Percentiles rank a stretch among this genome's conserved stretches.
Evolutionary conservation across 805 yeast species (phyloP).

Genomic region (Zygosaccharomyces rouxii): DNA sequence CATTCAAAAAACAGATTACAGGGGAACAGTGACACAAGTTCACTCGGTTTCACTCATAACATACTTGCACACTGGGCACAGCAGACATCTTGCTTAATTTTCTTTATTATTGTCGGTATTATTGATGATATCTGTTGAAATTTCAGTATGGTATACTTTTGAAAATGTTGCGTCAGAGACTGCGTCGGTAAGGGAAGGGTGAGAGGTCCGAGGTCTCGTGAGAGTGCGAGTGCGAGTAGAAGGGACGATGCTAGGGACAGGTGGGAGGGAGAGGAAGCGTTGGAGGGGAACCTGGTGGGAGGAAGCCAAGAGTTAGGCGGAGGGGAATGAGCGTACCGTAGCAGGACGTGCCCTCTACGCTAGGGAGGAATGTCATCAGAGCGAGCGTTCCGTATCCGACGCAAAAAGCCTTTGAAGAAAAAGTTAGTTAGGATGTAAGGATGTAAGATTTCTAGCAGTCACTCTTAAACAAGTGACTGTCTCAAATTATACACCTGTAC

Average conservation of each 20-base stretch:
- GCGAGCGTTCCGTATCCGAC: not conserved
- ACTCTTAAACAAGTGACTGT: not conserved
- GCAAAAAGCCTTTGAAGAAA: not conserved
- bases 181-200: not conserved
- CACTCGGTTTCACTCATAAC: constrained; percentile 33
- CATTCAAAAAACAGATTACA: not conserved
- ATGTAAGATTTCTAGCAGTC: not conserved
- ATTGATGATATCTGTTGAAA: constrained; percentile 9
- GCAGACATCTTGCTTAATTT: constrained; percentile 54
- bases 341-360: too few relatives aligned
- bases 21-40: not conserved
- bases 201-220: not conserved
- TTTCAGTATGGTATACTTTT: constrained; percentile 6
- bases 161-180: constrained; percentile 1
- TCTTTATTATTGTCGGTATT: constrained; percentile 20
- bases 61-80: constrained; percentile 85
- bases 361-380: too few relatives aligned
- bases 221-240: not conserved
- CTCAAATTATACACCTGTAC: not conserved
- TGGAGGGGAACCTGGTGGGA: not conserved
- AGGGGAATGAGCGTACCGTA: not conserved
- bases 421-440: not conserved
- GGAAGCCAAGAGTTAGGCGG: not conserved
- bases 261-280: not conserved
- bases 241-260: not conserved